A percentile compares a stretch with the other conserved stretches of the same genome.
Conservation (phyloP, 805 yeast genomes). For the Candida orba region DNA sequence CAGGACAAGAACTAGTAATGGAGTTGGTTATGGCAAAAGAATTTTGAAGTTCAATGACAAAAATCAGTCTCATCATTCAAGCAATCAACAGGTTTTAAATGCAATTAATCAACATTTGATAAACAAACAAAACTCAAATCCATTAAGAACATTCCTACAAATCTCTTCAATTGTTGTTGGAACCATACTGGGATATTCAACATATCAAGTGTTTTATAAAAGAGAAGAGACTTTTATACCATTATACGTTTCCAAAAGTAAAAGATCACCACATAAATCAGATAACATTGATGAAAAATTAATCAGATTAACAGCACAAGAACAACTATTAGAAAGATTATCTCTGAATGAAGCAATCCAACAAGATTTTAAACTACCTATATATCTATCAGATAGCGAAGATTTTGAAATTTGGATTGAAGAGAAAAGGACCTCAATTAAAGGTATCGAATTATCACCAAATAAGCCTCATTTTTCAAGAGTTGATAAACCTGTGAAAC, state of each 20-base stretch:
- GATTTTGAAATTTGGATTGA: constrained; percentile 21
- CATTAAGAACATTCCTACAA: constrained; percentile 3
- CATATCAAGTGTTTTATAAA: constrained; percentile 12
- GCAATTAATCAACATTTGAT: constrained; percentile 8
- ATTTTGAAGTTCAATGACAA: too few species aligned
- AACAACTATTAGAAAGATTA: constrained; percentile 19
- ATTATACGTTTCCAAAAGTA: constrained; percentile 14
- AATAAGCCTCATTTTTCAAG: constrained; percentile 11
- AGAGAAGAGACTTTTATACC: constrained; percentile 18
- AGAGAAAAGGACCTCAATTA: constrained; percentile 14
- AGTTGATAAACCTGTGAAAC: constrained; percentile 15
- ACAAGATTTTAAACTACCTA: constrained; percentile 17
- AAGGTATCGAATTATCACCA: constrained; percentile 21
- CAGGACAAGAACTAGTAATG: neutral
- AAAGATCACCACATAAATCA: constrained; percentile 5
- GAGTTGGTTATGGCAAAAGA: neutral
- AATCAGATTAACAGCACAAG: constrained; percentile 16
- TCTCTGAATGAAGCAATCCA: constrained; percentile 15
- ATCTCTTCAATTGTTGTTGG: constrained; percentile 8
- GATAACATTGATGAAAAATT: constrained; percentile 15
- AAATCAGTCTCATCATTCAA: neutral
- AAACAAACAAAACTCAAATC: neutral
- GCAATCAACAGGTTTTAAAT: constrained; percentile 6
- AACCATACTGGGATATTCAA: constrained; percentile 14
- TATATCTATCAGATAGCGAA: constrained; percentile 9